Evolutionary conservation across 148 eudicot species (phyloP).

Genomic region (Talinum fruticosum): DNA sequence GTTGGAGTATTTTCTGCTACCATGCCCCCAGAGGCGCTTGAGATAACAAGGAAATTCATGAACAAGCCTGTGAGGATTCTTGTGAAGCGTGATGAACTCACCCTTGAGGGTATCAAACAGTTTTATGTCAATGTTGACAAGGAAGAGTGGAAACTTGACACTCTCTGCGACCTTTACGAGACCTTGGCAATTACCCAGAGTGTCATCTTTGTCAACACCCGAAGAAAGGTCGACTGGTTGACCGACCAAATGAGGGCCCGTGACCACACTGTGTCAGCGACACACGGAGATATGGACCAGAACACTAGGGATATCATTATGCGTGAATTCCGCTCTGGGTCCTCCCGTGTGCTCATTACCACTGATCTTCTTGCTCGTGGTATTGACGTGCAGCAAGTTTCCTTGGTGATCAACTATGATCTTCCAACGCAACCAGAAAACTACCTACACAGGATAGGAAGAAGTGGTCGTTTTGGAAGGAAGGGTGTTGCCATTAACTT

Average conservation of each 20-base stretch:
- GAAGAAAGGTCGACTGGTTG: slow-evolving; percentile 77
- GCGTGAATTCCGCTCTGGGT: slow-evolving; percentile 69
- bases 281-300: slow-evolving; percentile 73
- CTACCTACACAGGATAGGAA: slow-evolving; percentile 65
- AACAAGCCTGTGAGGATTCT: slow-evolving; percentile 73
- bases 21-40: slow-evolving; percentile 76
- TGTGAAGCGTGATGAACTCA: slow-evolving; percentile 69
- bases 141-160: slow-evolving; percentile 77
- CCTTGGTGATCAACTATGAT: slow-evolving; percentile 66
- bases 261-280: slow-evolving; percentile 70
- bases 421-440: slow-evolving; percentile 70
- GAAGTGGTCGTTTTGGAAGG: slow-evolving; percentile 75
- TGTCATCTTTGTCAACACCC: slow-evolving; percentile 67
- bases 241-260: slow-evolving; percentile 73
- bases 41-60: slow-evolving; percentile 72
- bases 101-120: slow-evolving; percentile 72
- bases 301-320: slow-evolving; percentile 65
- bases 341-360: slow-evolving; percentile 67
- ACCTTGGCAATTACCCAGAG: slow-evolving; percentile 67
- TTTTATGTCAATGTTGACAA: slow-evolving; percentile 62
- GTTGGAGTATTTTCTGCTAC: slow-evolving; percentile 76
- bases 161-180: slow-evolving; percentile 65
- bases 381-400: slow-evolving; percentile 75
- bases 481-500: slow-evolving; percentile 79
- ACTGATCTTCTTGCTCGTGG: slow-evolving; percentile 75